phyloP scores from a whole-genome alignment of 2,329 filamentous ascomycete species.

The Diaporthe sp. region DNA sequence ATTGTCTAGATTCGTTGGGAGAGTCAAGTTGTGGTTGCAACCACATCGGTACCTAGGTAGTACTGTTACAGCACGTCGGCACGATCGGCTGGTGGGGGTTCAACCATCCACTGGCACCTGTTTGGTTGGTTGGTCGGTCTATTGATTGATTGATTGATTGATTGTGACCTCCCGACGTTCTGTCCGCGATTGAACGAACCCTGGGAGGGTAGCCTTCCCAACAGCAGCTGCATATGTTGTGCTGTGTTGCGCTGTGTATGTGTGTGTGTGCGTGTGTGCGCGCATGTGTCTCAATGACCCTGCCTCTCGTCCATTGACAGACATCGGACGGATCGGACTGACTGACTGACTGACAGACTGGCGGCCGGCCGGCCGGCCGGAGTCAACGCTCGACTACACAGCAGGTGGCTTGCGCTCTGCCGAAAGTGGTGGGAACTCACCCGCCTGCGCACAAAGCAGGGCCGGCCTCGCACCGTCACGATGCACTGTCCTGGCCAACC shows the following conservation, averaged over 20 bases:
- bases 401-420: slow-evolving; percentile 18
- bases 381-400: slow-evolving; percentile 3
- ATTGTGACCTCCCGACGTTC: not conserved
- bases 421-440: slow-evolving; percentile 21
- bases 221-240: slow-evolving; percentile 13
- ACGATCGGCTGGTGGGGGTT: slow-evolving; percentile 18
- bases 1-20: slow-evolving; percentile 4
- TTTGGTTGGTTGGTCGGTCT: not conserved
- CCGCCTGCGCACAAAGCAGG: slow-evolving; percentile 12
- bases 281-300: not conserved
- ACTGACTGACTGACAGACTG: not conserved
- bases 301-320: not conserved
- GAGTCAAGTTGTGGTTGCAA: slow-evolving; percentile 16
- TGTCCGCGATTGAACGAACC: not conserved
- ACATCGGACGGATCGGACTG: not conserved
- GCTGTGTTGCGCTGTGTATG: not conserved
- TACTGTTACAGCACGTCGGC: slow-evolving; percentile 24
- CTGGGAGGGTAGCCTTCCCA: slow-evolving; percentile 11
- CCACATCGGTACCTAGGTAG: slow-evolving; percentile 7
- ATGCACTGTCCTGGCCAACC: slow-evolving; percentile 25
- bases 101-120: not conserved
- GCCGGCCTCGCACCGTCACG: slow-evolving; percentile 23
- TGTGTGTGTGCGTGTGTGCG: not conserved
- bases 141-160: not conserved
- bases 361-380: not conserved